phyloP scores from a whole-genome alignment of 441 rosid species.

The Erodium moschatum region DNA sequence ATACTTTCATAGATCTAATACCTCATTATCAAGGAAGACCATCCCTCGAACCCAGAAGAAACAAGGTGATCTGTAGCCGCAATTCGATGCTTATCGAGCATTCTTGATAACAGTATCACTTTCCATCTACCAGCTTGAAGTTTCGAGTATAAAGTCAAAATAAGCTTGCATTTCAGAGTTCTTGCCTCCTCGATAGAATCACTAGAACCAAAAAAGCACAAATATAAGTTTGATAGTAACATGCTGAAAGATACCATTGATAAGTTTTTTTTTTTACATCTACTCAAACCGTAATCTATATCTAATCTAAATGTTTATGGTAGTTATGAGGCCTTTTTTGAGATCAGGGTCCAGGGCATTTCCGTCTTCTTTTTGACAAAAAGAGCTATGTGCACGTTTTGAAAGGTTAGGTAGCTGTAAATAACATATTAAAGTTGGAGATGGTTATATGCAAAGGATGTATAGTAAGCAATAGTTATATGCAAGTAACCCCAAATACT shows the following conservation, averaged over 20 bases:
- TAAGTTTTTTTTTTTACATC: no score
- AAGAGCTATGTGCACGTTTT: no score
- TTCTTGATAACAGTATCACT: slow-evolving; percentile 50
- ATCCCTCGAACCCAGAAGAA: slow-evolving; percentile 45
- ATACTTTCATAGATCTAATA: slow-evolving; percentile 17
- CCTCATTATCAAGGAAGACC: slow-evolving; percentile 72
- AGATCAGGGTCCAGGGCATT: no score
- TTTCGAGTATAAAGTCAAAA: slow-evolving; percentile 34
- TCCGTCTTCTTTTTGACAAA: no score
- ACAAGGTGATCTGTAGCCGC: slow-evolving; percentile 30
- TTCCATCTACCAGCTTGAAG: slow-evolving; percentile 55
- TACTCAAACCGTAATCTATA: no score
- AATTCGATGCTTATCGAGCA: slow-evolving; percentile 32
- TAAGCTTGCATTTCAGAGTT: slow-evolving; percentile 30
- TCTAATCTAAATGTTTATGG: no score
- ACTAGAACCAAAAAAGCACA: slow-evolving; percentile 10
- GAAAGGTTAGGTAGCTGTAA: no score
- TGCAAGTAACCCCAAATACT: no score
- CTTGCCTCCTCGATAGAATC: slow-evolving; percentile 37
- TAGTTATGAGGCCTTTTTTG: no score
- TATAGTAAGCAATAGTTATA: no score
- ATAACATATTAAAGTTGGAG: no score
- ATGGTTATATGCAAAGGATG: no score
- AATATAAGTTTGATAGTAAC: background rate
- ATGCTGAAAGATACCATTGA: background rate